Percentiles rank a stretch among this genome's conserved stretches.
Conservation (phyloP, 495 filamentous ascomycete species). For the Pseudomonodictys pantanalensis region DNA sequence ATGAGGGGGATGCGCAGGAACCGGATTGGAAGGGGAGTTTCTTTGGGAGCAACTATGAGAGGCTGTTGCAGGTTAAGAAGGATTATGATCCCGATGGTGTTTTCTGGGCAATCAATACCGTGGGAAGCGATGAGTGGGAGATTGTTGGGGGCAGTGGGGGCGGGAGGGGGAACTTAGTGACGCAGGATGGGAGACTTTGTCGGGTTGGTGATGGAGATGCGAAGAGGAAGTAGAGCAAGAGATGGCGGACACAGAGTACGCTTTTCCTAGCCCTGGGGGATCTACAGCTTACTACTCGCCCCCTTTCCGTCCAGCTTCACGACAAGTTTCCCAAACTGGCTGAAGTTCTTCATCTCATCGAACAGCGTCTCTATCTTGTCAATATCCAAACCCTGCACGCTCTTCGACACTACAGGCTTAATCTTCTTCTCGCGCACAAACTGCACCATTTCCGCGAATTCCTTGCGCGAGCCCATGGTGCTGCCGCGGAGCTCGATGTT, state of each 20-base stretch:
- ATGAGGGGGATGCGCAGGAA: slow-evolving; percentile 35
- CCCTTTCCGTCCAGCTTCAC: slow-evolving; percentile 36
- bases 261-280: too few relatives aligned
- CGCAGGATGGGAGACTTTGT: slow-evolving; percentile 30
- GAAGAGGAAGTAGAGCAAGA: too few relatives aligned
- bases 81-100: slow-evolving; percentile 51
- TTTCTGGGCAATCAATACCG: slow-evolving; percentile 52
- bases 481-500: slow-evolving; percentile 45
- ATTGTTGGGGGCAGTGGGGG: slow-evolving; percentile 35
- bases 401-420: slow-evolving; percentile 40
- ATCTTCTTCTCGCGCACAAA: slow-evolving; percentile 41
- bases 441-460: slow-evolving; percentile 46
- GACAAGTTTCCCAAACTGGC: slow-evolving; percentile 47
- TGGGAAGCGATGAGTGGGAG: slow-evolving; percentile 48
- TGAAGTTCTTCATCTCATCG: slow-evolving; percentile 45
- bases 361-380: slow-evolving; percentile 43
- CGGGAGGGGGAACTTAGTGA: slow-evolving; percentile 7
- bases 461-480: slow-evolving; percentile 48
- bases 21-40: slow-evolving; percentile 27
- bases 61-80: slow-evolving; percentile 48
- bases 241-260: too few relatives aligned
- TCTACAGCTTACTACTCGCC: slow-evolving; percentile 34
- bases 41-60: slow-evolving; percentile 39
- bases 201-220: too few relatives aligned
- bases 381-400: slow-evolving; percentile 38